These are phyloP conservation scores for Leptographium flavum DNA, from an alignment of 2,329 filamentous ascomycete genomes.

Conservation along the genomic window DNA sequence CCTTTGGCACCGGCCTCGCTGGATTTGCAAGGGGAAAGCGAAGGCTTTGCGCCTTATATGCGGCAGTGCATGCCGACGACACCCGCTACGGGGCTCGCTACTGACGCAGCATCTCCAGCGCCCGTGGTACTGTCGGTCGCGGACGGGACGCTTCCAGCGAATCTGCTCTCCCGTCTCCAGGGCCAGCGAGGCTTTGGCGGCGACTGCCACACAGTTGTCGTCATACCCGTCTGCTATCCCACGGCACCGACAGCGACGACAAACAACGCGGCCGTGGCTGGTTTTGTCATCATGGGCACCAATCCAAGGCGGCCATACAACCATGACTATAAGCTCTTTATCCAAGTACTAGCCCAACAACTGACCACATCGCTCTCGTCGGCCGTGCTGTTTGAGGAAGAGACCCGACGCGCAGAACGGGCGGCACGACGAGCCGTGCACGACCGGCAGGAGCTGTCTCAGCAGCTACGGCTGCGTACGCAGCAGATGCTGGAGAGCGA, in stretches of 20 bases:
- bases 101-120: conserved; percentile 14
- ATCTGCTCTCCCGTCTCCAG: conserved; percentile 48
- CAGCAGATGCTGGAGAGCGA: conserved; percentile 53
- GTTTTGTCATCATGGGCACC: conserved; percentile 64
- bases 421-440: conserved; percentile 62
- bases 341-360: conserved; percentile 60
- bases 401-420: conserved; percentile 59
- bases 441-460: conserved; percentile 63
- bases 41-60: conserved; percentile 65
- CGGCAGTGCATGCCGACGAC: conserved; percentile 56
- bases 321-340: conserved; percentile 65
- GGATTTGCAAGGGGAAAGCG: conserved; percentile 54
- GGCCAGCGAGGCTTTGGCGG: conserved; percentile 55
- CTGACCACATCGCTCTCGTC: conserved; percentile 69
- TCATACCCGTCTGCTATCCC: conserved; percentile 68
- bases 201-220: conserved; percentile 53
- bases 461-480: conserved; percentile 54
- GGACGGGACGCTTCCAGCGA: conserved; percentile 47
- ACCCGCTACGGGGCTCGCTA: not conserved
- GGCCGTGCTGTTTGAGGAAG: conserved; percentile 70
- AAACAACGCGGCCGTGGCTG: conserved; percentile 37
- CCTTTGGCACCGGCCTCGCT: conserved; percentile 43
- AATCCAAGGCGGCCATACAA: conserved; percentile 71
- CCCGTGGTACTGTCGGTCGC: conserved; percentile 56
- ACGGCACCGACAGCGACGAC: conserved; percentile 23